Conservation (phyloP, 192 early-diverging fungal genomes). For the Entophlyctis helioformis region DNA sequence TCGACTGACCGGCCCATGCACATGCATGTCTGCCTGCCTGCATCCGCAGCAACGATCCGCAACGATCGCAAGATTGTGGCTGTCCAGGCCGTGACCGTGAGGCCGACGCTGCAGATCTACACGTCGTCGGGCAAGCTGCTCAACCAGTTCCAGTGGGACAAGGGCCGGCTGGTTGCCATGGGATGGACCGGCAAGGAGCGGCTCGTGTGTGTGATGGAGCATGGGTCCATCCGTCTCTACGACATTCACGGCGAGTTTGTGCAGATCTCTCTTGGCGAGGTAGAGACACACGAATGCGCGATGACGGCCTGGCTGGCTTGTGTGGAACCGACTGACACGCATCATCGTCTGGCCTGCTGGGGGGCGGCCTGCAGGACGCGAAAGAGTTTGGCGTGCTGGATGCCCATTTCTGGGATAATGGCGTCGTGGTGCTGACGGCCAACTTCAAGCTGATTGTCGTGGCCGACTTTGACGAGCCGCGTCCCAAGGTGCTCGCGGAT, state of each 20-base stretch:
- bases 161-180: slow-evolving; percentile 77
- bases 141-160: slow-evolving; percentile 56
- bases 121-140: slow-evolving; percentile 75
- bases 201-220: slow-evolving; percentile 77
- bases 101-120: slow-evolving; percentile 75
- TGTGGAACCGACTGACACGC: no score
- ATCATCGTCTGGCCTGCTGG: no score
- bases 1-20: background rate
- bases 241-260: slow-evolving; percentile 69
- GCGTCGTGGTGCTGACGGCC: slow-evolving; percentile 82
- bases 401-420: slow-evolving; percentile 80
- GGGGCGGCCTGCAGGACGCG: slow-evolving; percentile 57
- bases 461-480: slow-evolving; percentile 74
- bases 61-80: slow-evolving; percentile 75
- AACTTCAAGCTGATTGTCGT: slow-evolving; percentile 72
- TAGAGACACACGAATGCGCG: slow-evolving; percentile 6
- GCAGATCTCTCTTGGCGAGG: slow-evolving; percentile 71
- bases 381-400: slow-evolving; percentile 71
- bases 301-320: no score
- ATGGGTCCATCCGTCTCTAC: slow-evolving; percentile 71
- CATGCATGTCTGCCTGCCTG: background rate
- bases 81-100: slow-evolving; percentile 60
- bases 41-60: slow-evolving; percentile 68
- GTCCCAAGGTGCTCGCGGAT: slow-evolving; percentile 65
- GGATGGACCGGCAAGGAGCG: slow-evolving; percentile 85